Conservation (phyloP, 2,329 filamentous ascomycete species). For the Diaporthe longicolla region DNA sequence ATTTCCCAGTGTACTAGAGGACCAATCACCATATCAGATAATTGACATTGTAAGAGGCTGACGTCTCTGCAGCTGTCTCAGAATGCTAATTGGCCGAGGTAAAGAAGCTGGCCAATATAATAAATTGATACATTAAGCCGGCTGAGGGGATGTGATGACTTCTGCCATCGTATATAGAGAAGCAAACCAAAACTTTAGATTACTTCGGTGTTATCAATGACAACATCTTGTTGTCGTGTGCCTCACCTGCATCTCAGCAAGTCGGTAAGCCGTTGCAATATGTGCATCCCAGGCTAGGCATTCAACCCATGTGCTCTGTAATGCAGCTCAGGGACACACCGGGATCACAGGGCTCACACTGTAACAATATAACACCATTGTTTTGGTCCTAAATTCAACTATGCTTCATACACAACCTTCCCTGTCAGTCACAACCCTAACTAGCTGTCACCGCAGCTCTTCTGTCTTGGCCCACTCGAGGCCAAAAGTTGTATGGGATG, state of each 20-base stretch:
- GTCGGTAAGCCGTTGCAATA: no score
- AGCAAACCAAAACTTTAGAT: not conserved
- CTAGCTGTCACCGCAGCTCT: conserved; percentile 26
- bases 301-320: not conserved
- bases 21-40: not conserved
- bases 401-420: conserved; percentile 41
- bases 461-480: not conserved
- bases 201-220: not conserved
- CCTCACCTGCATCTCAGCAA: not conserved
- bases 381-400: conserved; percentile 40
- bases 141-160: not conserved
- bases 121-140: not conserved
- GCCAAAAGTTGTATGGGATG: conserved; percentile 12
- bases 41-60: not conserved
- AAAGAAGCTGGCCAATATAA: no score
- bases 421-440: conserved; percentile 11
- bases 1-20: not conserved
- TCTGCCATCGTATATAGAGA: not conserved
- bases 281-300: not conserved
- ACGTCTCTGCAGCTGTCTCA: not conserved
- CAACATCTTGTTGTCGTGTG: not conserved
- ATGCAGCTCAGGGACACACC: not conserved
- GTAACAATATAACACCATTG: conserved; percentile 34
- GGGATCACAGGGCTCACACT: not conserved
- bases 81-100: not conserved